Conservation (phyloP, 805 yeast species). For the Ogataea ramenticola region DNA sequence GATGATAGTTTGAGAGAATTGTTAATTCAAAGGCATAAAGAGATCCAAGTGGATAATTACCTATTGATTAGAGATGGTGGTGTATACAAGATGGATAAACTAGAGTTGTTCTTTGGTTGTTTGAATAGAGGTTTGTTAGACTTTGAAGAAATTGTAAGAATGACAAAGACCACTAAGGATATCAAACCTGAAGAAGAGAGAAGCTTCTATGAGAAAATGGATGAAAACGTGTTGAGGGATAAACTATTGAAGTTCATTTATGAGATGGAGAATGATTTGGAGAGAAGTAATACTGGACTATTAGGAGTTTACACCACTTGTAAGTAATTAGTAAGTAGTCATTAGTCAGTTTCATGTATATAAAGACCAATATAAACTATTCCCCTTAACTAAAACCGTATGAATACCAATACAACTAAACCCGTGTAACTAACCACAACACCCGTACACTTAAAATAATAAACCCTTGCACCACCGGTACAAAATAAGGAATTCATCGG, state of each 20-base stretch:
- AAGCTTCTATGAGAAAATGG: constrained; percentile 11
- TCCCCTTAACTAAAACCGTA: too few relatives aligned
- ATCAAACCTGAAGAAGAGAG: constrained; percentile 1
- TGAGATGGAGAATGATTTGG: neutral
- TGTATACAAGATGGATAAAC: constrained; percentile 37
- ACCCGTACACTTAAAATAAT: too few relatives aligned
- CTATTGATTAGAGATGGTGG: constrained; percentile 34
- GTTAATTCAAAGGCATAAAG: constrained; percentile 33
- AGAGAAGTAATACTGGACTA: constrained; percentile 10
- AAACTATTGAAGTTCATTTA: constrained; percentile 9
- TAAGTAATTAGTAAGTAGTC: neutral
- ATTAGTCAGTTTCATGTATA: too few relatives aligned
- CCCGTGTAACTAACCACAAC: too few relatives aligned
- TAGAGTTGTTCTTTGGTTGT: constrained; percentile 48
- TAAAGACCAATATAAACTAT: too few relatives aligned
- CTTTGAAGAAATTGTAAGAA: constrained; percentile 8
- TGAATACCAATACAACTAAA: too few relatives aligned
- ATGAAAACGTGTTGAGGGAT: constrained; percentile 10
- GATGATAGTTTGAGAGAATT: constrained; percentile 29
- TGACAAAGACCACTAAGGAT: constrained; percentile 6
- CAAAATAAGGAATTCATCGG: too few relatives aligned
- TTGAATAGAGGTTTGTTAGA: constrained; percentile 49
- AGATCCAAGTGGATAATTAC: constrained; percentile 47
- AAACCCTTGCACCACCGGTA: too few relatives aligned
- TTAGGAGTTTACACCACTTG: constrained; percentile 9